These are phyloP conservation scores for Colletotrichum sp. DNA, from an alignment of 2,329 filamentous ascomycete species.

Conservation along the genomic window DNA sequence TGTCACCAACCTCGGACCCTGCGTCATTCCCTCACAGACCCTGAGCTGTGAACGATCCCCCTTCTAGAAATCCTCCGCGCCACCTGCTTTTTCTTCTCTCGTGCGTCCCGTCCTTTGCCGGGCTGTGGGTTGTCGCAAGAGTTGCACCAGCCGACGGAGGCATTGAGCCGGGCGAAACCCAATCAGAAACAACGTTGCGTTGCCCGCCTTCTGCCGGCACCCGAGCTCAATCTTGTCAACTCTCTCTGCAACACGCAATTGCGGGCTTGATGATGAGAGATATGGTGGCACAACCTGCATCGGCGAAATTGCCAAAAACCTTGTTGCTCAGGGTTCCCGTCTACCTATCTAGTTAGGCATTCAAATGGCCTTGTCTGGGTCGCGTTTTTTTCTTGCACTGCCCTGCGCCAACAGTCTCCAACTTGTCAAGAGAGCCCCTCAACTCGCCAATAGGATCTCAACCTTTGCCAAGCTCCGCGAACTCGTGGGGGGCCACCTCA, in stretches of 20 bases:
- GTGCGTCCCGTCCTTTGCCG: not conserved
- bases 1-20: not conserved
- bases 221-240: not conserved
- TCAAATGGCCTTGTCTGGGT: not conserved
- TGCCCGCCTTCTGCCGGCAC: not conserved
- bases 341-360: not conserved
- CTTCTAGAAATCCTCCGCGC: not conserved
- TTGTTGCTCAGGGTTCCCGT: not conserved
- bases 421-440: not conserved
- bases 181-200: not conserved
- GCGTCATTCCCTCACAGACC: slow-evolving; percentile 3
- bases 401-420: not conserved
- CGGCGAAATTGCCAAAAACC: not conserved
- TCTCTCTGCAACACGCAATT: not conserved
- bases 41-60: not conserved
- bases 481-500: slow-evolving; percentile 2
- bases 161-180: not conserved
- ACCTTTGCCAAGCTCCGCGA: slow-evolving; percentile 5
- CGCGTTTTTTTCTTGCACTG: not conserved
- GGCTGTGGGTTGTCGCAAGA: not conserved
- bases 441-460: slow-evolving; percentile 1
- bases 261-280: not conserved
- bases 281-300: not conserved
- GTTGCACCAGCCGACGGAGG: not conserved
- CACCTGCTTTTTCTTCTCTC: not conserved